Conservation (phyloP, 371 early-diverging fungal genomes). For the Thermomucor indicae-seudaticae region DNA sequence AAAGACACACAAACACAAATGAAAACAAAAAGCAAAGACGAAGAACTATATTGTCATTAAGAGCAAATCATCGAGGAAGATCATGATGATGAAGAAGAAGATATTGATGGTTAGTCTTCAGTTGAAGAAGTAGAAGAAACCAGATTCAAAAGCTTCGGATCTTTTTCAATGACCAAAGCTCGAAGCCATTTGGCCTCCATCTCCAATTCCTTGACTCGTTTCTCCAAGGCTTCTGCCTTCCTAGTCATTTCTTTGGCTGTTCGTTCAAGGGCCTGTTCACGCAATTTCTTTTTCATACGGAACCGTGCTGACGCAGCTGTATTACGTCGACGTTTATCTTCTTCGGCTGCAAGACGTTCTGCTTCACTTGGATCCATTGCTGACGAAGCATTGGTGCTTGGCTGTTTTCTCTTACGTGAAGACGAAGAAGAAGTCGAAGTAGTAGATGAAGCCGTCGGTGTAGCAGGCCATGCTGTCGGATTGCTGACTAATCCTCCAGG, state of each 20-base stretch:
- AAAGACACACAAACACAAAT: too few relatives aligned
- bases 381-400: not conserved
- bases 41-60: too few relatives aligned
- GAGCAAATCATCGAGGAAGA: too few relatives aligned
- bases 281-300: slow-evolving; percentile 87
- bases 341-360: slow-evolving; percentile 53
- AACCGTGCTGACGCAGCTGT: slow-evolving; percentile 95
- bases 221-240: slow-evolving; percentile 72
- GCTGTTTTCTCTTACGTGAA: slow-evolving; percentile 7
- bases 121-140: too few relatives aligned
- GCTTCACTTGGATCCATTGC: slow-evolving; percentile 12
- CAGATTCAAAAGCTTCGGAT: too few relatives aligned
- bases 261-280: slow-evolving; percentile 82
- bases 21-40: too few relatives aligned
- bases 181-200: slow-evolving; percentile 91
- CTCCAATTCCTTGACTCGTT: slow-evolving; percentile 76
- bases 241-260: slow-evolving; percentile 80
- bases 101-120: too few relatives aligned
- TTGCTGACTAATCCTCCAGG: not conserved
- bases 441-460: not conserved
- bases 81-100: too few relatives aligned
- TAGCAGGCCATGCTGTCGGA: not conserved
- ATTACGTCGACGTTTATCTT: slow-evolving; percentile 90
- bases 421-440: not conserved
- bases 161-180: slow-evolving; percentile 81